phyloP scores from a whole-genome alignment of 495 filamentous ascomycete genomes.

The Penicillium riverlandense region DNA sequence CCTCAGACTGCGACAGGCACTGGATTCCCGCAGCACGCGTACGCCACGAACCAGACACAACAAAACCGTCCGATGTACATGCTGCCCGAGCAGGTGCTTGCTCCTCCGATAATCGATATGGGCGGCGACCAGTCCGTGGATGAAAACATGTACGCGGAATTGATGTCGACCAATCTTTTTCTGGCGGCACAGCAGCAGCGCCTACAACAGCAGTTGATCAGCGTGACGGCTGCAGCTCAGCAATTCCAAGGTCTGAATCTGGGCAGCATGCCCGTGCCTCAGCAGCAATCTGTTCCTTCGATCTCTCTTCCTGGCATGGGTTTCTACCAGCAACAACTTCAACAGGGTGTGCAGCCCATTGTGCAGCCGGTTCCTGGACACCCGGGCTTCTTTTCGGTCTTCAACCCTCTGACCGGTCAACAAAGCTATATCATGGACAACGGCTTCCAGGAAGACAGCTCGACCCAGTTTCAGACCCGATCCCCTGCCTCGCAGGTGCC shows the following conservation, averaged over 20 bases:
- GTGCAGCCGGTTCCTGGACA: conserved; percentile 60
- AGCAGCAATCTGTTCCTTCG: conserved; percentile 34
- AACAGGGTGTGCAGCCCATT: conserved; percentile 66
- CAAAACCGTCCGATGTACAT: conserved; percentile 55
- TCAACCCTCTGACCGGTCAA: conserved; percentile 76
- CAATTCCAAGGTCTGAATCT: conserved; percentile 74
- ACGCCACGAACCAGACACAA: conserved; percentile 36
- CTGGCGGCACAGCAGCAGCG: conserved; percentile 84
- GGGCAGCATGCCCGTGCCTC: conserved; percentile 20
- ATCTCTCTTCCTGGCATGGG: conserved; percentile 39
- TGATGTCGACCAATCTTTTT: conserved; percentile 78
- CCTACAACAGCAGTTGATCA: conserved; percentile 58
- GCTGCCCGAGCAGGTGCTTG: conserved; percentile 76
- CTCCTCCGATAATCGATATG: conserved; percentile 70
- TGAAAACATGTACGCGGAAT: conserved; percentile 71
- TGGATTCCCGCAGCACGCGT: conserved; percentile 46
- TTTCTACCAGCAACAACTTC: conserved; percentile 62
- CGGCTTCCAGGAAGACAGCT: conserved; percentile 27
- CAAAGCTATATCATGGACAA: conserved; percentile 65
- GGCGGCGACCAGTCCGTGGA: conserved; percentile 64
- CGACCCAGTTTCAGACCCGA: conserved; percentile 23
- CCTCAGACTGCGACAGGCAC: conserved; percentile 58
- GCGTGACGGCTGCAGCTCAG: conserved; percentile 52
- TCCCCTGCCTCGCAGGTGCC: conserved; percentile 44
- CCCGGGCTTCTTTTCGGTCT: conserved; percentile 71